A percentile compares a stretch with the other conserved stretches of the same genome.
Conservation (phyloP, 495 filamentous ascomycete species). For the Aspergillus campestris region DNA sequence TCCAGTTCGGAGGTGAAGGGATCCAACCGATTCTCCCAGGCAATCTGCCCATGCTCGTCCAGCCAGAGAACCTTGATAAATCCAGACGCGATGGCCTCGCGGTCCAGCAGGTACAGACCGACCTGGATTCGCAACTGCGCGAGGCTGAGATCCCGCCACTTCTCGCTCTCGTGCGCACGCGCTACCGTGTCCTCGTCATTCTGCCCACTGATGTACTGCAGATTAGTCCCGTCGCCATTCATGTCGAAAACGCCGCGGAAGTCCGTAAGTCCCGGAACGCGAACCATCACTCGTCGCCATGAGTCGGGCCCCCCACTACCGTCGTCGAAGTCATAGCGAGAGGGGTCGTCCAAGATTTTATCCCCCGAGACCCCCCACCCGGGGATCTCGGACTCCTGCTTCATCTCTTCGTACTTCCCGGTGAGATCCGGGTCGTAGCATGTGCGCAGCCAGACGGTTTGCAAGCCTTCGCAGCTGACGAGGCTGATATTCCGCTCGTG, state of each 20-base stretch:
- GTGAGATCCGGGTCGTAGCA: not conserved
- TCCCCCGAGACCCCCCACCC: not conserved
- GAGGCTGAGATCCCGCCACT: not conserved
- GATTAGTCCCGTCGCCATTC: slow-evolving; percentile 4
- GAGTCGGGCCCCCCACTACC: not conserved
- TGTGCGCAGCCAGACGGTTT: not conserved
- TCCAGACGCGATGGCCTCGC: slow-evolving; percentile 4
- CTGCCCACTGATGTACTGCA: slow-evolving; percentile 3
- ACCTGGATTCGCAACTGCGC: slow-evolving; percentile 1
- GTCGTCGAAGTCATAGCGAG: slow-evolving; percentile 3
- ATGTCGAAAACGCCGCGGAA: not conserved
- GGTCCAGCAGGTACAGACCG: slow-evolving; percentile 4
- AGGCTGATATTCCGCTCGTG: not conserved
- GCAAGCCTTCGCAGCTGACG: not conserved
- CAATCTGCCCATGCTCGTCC: slow-evolving; percentile 9
- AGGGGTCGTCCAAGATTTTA: slow-evolving; percentile 1
- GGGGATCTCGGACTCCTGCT: not conserved
- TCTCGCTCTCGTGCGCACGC: not conserved
- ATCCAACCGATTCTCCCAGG: slow-evolving; percentile 5
- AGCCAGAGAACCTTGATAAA: slow-evolving; percentile 7
- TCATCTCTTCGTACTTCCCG: not conserved
- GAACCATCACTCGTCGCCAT: slow-evolving; percentile 6
- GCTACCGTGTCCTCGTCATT: slow-evolving; percentile 6
- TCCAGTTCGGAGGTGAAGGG: not conserved
- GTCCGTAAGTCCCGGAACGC: slow-evolving; percentile 5